Evolutionary conservation across 2,329 filamentous ascomycete species (phyloP), one percentile per base, ranked within the genome.

Genomic region (Sporothrix euskadiensis): DNA sequence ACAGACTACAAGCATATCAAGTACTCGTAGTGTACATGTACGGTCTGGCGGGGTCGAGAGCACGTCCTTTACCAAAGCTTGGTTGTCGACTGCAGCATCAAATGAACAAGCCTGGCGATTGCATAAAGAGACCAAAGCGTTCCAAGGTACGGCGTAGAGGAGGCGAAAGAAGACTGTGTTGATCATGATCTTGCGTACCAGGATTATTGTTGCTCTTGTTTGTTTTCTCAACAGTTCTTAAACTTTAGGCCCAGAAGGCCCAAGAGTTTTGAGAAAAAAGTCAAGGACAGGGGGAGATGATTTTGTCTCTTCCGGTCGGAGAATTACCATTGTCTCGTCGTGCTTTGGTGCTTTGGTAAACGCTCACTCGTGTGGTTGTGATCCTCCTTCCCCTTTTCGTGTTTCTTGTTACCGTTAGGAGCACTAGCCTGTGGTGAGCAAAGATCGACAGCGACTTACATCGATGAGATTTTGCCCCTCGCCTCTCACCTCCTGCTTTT

Each of bases 11-110:
- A 26, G 26, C 26, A 26, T 26, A 26, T 2, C 41, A 44, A 12
- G 9, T 44, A 12, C 26, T 26, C 12, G 41, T 12, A 6, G 12
- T 1, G 41, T 14, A 44, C 41, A 44, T 6, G 5, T 3, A 35
- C 41, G 35, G 35, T 5, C 16, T 14, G 26, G 16, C 26, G 26
- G 26, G 26, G 26, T 26, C 26, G 26, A 26, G 26, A 26, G 61
- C 61, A 66, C 61, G 61, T 66, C 61, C 39, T 7, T 30, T 10
- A 26, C n/a, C 19, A 19, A 66, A 66, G 10, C 14, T 47, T 30
- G 61, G 39, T 66, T 66, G 39, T 66, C 61, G 9, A 22, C 61
- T 66, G 61, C 61, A 66, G 61, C 61, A 66, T 47, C 14, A 66
- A 66, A 47, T 66, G 61, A 56, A 26, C 30, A 26, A 30, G n/a